Conservation (phyloP, 164 flowering plant genomes). For the Chloranthus sessilifolius region DNA sequence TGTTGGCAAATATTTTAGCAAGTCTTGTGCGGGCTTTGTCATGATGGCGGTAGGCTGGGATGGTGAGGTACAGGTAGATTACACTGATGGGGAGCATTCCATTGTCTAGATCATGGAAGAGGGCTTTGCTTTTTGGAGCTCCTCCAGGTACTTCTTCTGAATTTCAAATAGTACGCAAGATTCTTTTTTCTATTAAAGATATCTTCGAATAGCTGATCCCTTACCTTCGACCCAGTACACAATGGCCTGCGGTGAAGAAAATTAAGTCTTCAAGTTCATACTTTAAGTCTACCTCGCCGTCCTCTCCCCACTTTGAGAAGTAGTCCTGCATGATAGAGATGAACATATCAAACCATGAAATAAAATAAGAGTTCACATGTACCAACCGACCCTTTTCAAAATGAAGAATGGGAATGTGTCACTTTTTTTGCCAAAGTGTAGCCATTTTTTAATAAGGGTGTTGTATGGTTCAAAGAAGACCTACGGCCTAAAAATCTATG, state of each 20-base stretch:
- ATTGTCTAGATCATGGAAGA: slow-evolving; percentile 78
- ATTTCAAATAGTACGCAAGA: too few species aligned
- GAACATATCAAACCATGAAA: background rate
- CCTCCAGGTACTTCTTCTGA: too few species aligned
- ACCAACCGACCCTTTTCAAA: too few species aligned
- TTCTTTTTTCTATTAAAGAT: too few species aligned
- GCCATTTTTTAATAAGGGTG: too few species aligned
- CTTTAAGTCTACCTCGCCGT: slow-evolving; percentile 73
- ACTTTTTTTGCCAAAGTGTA: too few species aligned
- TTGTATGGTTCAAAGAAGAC: too few species aligned
- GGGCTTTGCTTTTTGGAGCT: too few species aligned
- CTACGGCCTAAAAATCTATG: too few species aligned
- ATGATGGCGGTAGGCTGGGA: slow-evolving; percentile 69
- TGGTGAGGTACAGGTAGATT: slow-evolving; percentile 43
- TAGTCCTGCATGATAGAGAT: slow-evolving; percentile 37
- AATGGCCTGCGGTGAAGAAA: slow-evolving; percentile 74
- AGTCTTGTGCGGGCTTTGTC: slow-evolving; percentile 62
- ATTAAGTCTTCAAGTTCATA: slow-evolving; percentile 69
- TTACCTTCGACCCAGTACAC: slow-evolving; percentile 68
- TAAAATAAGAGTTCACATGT: too few species aligned
- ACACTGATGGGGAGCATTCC: slow-evolving; percentile 58
- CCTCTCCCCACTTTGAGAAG: slow-evolving; percentile 74
- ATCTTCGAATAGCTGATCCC: slow-evolving; percentile 65
- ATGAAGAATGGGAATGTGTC: too few species aligned
- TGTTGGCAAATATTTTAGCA: slow-evolving; percentile 45